Evolutionary conservation across 2,329 filamentous ascomycete genomes (phyloP).

Genomic region (Verticillium zaregamsianum): DNA sequence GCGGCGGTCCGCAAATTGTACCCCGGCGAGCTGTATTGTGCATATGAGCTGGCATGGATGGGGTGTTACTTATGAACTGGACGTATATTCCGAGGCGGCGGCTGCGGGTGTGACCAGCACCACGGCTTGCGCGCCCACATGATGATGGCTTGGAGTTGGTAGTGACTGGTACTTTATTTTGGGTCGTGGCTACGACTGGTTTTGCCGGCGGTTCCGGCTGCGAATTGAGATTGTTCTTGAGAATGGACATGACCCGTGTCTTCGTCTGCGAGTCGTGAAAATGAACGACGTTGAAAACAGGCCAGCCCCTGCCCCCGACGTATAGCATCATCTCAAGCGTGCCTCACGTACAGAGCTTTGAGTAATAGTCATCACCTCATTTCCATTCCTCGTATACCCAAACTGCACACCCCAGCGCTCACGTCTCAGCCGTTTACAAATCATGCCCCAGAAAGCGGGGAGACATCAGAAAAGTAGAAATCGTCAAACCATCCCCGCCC

Average conservation of each 20-base stretch:
- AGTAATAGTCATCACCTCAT: neutral
- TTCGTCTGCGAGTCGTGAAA: neutral
- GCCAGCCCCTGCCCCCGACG: neutral
- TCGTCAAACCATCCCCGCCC: constrained; percentile 7
- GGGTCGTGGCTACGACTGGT: neutral
- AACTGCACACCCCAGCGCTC: no score
- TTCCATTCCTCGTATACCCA: neutral
- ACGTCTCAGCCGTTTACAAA: no score
- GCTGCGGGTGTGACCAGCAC: neutral
- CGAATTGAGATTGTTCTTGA: neutral
- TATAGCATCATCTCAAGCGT: neutral
- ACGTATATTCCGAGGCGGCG: neutral
- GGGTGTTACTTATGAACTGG: neutral
- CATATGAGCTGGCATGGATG: no score
- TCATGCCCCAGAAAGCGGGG: no score
- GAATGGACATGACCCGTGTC: neutral
- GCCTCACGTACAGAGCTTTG: neutral
- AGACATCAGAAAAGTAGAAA: neutral
- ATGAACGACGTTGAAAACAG: neutral
- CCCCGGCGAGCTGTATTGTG: no score
- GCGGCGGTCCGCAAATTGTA: no score
- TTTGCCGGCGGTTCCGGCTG: neutral
- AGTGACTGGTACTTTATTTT: neutral
- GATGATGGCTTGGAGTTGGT: neutral
- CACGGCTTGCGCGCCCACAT: neutral